Conservation (phyloP, 164 flowering plant genomes). For the Paratinospora sagittata region DNA sequence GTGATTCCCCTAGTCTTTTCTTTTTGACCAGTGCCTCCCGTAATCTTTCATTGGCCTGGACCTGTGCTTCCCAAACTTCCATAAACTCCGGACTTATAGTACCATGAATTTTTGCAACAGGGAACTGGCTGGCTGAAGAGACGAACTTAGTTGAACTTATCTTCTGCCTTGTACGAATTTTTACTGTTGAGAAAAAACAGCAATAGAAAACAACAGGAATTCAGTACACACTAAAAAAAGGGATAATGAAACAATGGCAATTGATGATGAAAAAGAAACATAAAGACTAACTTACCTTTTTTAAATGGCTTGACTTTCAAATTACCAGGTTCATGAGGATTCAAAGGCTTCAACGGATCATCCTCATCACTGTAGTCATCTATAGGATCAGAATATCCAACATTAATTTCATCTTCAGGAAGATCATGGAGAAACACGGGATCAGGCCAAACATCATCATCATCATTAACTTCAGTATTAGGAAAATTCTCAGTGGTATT, state of each 20-base stretch:
- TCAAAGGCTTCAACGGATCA: constrained; percentile 93
- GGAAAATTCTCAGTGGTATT: constrained; percentile 28
- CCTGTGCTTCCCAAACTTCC: constrained; percentile 50
- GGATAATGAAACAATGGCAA: not conserved
- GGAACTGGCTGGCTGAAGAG: constrained; percentile 44
- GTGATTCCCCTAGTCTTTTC: constrained; percentile 27
- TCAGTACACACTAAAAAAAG: constrained; percentile 2
- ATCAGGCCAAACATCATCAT: constrained; percentile 24
- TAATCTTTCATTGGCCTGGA: constrained; percentile 23
- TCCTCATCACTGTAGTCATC: constrained; percentile 48
- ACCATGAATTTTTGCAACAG: constrained; percentile 64
- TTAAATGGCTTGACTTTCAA: constrained; percentile 77
- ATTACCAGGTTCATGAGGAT: constrained; percentile 91
- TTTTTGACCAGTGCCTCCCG: constrained; percentile 9
- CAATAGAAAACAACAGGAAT: not conserved
- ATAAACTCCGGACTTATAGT: constrained; percentile 56
- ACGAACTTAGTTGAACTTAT: constrained; percentile 23
- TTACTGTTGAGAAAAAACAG: constrained; percentile 37
- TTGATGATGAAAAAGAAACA: not conserved
- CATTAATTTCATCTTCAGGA: constrained; percentile 39
- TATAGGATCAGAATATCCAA: constrained; percentile 28
- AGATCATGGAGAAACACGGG: constrained; percentile 23
- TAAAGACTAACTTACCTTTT: constrained; percentile 49
- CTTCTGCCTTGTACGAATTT: constrained; percentile 29
- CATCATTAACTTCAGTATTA: constrained; percentile 23